These are phyloP conservation scores for Coffea canephora DNA, from an alignment of 257 asterid species.

Conservation along the genomic window DNA sequence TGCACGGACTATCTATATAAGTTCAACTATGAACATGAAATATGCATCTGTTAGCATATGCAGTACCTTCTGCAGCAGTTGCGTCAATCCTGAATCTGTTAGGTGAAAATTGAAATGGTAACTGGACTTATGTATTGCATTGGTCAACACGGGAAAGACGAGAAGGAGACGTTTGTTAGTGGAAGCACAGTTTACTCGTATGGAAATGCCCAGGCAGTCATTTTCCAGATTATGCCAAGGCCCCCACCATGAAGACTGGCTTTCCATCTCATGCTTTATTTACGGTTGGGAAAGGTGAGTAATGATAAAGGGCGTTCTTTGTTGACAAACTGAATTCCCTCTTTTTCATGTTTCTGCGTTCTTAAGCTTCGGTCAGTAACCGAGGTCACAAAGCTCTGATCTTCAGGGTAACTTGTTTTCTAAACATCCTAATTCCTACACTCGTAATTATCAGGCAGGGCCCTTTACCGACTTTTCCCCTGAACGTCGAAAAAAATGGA, in stretches of 20 bases:
- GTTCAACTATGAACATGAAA: background rate
- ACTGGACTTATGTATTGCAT: background rate
- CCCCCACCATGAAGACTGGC: slow-evolving; percentile 32
- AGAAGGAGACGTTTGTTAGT: slow-evolving; percentile 16
- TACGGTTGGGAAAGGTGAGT: slow-evolving; percentile 23
- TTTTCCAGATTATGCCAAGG: slow-evolving; percentile 3
- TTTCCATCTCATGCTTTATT: slow-evolving; percentile 19
- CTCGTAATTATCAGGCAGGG: slow-evolving; percentile 29
- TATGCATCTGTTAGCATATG: background rate
- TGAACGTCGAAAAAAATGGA: slow-evolving; percentile 14
- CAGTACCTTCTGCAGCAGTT: background rate
- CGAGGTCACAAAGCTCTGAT: slow-evolving; percentile 9
- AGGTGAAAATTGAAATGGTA: background rate
- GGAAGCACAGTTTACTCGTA: slow-evolving; percentile 1
- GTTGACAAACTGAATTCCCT: slow-evolving; percentile 7
- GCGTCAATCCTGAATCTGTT: background rate
- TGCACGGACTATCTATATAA: background rate
- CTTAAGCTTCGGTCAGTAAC: slow-evolving; percentile 1
- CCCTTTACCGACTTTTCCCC: slow-evolving; percentile 29
- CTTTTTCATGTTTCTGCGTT: slow-evolving; percentile 1
- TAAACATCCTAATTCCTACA: slow-evolving; percentile 20
- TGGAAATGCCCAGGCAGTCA: background rate
- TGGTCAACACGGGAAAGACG: slow-evolving; percentile 20
- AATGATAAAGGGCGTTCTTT: slow-evolving; percentile 13
- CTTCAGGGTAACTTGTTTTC: slow-evolving; percentile 24